A percentile compares a stretch with the other conserved stretches of the same genome.
Evolutionary conservation across 169 alveolate species (phyloP).

Genomic region (Plasmodium coatneyi): DNA sequence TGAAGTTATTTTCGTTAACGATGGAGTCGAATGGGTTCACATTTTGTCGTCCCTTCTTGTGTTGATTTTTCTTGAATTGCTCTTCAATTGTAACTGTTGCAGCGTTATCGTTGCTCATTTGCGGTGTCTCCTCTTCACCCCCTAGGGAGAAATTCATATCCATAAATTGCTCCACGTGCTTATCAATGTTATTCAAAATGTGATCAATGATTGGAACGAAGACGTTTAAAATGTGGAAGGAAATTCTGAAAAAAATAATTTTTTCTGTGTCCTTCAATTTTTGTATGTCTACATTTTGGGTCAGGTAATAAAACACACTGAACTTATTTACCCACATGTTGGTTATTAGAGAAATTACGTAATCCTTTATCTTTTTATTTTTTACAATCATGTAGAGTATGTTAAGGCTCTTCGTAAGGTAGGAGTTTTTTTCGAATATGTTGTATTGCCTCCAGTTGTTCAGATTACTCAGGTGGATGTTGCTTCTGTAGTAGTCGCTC

Average conservation of each 20-base stretch:
- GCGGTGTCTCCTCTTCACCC: not conserved
- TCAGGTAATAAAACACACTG: slow-evolving; percentile 58
- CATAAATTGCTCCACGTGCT: slow-evolving; percentile 22
- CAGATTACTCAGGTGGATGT: slow-evolving; percentile 3
- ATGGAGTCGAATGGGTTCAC: not conserved
- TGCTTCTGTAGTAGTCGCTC: slow-evolving; percentile 40
- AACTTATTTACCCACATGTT: slow-evolving; percentile 64
- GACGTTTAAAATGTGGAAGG: slow-evolving; percentile 60
- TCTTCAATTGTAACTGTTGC: not conserved
- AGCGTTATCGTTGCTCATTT: not conserved
- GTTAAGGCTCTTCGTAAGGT: slow-evolving; percentile 31
- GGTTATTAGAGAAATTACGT: slow-evolving; percentile 27
- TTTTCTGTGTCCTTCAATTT: slow-evolving; percentile 65
- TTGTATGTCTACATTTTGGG: slow-evolving; percentile 34
- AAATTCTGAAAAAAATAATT: slow-evolving; percentile 36
- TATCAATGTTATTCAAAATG: slow-evolving; percentile 42
- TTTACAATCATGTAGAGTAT: slow-evolving; percentile 54
- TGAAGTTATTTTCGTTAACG: slow-evolving; percentile 36
- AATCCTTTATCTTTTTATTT: slow-evolving; percentile 55
- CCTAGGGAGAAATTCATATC: not conserved
- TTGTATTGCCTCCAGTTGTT: slow-evolving; percentile 45
- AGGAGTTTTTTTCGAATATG: slow-evolving; percentile 40
- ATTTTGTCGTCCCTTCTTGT: not conserved
- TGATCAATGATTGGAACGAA: slow-evolving; percentile 60
- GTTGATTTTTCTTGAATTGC: not conserved